Evolutionary conservation across 164 flowering plant species (phyloP), one percentile per base, ranked within the genome.

Genomic region (Vitis rotundifolia): DNA sequence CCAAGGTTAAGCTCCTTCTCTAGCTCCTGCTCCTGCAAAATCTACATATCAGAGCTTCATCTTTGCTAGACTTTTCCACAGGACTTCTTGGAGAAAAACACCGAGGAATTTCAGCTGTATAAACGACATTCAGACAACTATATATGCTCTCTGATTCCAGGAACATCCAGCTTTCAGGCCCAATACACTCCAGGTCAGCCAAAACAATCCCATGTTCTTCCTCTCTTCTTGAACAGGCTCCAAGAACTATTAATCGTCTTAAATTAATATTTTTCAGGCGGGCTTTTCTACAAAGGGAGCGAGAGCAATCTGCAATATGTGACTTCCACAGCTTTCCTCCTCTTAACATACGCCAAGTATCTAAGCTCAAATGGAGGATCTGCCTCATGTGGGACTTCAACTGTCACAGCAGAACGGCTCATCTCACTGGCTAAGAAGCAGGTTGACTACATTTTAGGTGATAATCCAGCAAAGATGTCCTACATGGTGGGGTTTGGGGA

Each of bases 401-500:
- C 80, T 2, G 58, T 93, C 44, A 81, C 86, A 8, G 64, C 93
- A 19, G 80, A 81, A 5, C 71, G 64, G 19, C 89, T 93, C 49
- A 75, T 87, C 26, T 50, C 80, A 14, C 77, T 81, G n/a, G 97
- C 99, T 5, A 96, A 80, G 81, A 83, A 80, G 64, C 97, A 96
- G 68, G 94, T 88, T n/a, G 99, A 96, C 79, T 93, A 96, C 80
- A 85, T 93, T 11, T 66, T 96, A 69, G 99, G 99, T 0, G 80
- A 89, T 50, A 96, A 96, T 64, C 98, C 98, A 1, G 79, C 73
- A 11, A 87, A 79, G 68, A 86, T 85, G 86, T 93, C 98, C 1
- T 93, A 87, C 85, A 92, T 96, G 98, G 99, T 96, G 10, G 98
- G 98, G 2, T 93, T 88, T 15, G 99, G 99, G 15, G 56, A 73